Percentiles rank a stretch among this genome's conserved stretches.
Conservation (phyloP, 192 early-diverging fungal species). For the Mortierella antarctica region DNA sequence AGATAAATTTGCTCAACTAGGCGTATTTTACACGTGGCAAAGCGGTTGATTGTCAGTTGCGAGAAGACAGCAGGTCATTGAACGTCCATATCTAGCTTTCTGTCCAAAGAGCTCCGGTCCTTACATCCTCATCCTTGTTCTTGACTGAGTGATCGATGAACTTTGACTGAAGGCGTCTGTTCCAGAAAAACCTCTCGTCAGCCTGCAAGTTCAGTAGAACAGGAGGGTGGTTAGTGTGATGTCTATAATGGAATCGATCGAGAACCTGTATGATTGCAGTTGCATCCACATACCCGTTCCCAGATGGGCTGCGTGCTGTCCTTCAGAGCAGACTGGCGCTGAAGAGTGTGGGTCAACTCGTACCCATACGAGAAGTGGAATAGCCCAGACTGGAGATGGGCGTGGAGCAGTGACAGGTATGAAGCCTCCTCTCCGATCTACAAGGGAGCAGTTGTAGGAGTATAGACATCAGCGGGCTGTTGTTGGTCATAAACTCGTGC, state of each 20-base stretch:
- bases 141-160: conserved; percentile 69
- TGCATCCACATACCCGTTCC: conserved; percentile 59
- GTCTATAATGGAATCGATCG: background rate
- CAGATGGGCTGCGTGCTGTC: conserved; percentile 55
- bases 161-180: conserved; percentile 73
- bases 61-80: background rate
- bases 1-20: conserved; percentile 81
- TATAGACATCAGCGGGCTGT: too few species aligned
- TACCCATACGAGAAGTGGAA: conserved; percentile 88
- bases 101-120: background rate
- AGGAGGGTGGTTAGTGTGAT: background rate
- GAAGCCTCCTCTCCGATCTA: conserved; percentile 61
- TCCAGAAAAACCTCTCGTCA: conserved; percentile 97
- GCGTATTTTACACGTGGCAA: background rate
- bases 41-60: background rate
- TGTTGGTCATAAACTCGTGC: too few species aligned
- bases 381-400: conserved; percentile 57
- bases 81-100: background rate
- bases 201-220: conserved; percentile 61
- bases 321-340: conserved; percentile 72
- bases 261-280: background rate
- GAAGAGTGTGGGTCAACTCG: conserved; percentile 88
- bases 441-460: background rate
- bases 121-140: conserved; percentile 58
- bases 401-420: conserved; percentile 61